Evolutionary conservation across 768 basidiomycete species (phyloP).

Genomic region (Rhodotorula kratochvilovae): DNA sequence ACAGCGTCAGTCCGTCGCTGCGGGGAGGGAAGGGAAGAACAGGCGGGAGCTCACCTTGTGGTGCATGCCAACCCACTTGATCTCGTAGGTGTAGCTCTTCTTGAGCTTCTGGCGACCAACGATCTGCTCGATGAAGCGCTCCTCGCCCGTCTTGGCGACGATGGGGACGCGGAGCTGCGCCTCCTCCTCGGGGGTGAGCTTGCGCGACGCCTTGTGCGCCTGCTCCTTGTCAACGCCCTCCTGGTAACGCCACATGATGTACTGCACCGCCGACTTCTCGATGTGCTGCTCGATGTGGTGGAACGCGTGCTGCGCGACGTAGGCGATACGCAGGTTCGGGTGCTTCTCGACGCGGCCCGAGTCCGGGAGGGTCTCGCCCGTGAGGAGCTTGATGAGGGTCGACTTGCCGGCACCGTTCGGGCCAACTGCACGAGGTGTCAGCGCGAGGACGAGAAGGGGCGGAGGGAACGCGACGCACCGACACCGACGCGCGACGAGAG

Average conservation of each 20-base stretch:
- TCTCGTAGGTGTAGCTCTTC: constrained; percentile 87
- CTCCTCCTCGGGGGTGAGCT: constrained; percentile 82
- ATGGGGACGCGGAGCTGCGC: constrained; percentile 73
- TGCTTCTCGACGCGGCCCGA: constrained; percentile 90
- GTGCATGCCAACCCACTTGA: constrained; percentile 50
- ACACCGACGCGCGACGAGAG: constrained; percentile 96
- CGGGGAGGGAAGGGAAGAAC: background rate
- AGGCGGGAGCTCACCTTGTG: constrained; percentile 43
- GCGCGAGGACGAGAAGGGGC: constrained; percentile 49
- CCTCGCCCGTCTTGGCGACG: constrained; percentile 82
- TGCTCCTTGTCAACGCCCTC: constrained; percentile 96
- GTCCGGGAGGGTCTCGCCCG: constrained; percentile 87
- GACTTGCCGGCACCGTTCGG: constrained; percentile 96
- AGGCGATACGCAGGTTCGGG: constrained; percentile 85
- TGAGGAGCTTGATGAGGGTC: constrained; percentile 88
- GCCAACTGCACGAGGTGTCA: constrained; percentile 49
- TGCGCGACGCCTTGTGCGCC: constrained; percentile 82
- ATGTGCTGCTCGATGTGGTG: constrained; percentile 90
- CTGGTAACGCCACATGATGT: constrained; percentile 99
- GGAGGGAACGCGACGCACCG: constrained; percentile 44
- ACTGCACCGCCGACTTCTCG: constrained; percentile 92
- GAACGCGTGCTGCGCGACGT: constrained; percentile 96
- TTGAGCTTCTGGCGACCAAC: constrained; percentile 97
- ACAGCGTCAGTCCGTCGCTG: background rate
- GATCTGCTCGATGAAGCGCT: constrained; percentile 46